Evolutionary conservation across 495 filamentous ascomycete species (phyloP), one percentile per base, ranked within the genome.

Genomic region (Hypoxylon crocopeplum): DNA sequence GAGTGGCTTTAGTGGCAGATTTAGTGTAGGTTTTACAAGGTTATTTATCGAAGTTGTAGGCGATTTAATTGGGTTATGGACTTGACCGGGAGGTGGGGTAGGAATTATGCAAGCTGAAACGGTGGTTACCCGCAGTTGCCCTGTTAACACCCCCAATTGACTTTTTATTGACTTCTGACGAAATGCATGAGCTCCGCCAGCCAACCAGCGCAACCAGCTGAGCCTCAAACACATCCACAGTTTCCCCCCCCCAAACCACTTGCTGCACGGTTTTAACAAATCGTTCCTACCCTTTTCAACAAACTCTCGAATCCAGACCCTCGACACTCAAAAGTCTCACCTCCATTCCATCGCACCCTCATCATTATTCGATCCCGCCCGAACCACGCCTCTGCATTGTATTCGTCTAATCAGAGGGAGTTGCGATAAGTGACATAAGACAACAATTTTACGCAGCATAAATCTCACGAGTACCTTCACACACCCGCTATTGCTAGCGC

Each of bases 161-260:
- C 27, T 39, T 47, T 56, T 37, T 64, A 65, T 68, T 70, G 65
- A 68, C 59, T 48, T 68, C 54, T 66, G 68, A 70, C 64, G 68
- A 70, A 68, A 70, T 70, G 58, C 64, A 60, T 29, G 39, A 50
- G 33, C 54, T 50, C 54, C 29, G 49, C 42, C 34, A 54, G 50
- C 62, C 62, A 68, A 66, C 66, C 58, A 58, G 49, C 44, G 37
- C 38, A 57, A 48, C 33, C 52, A 45, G 36, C 55, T 42, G 46
- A 63, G 42, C 53, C 59, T 57, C 52, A 57, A 48, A 53, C 40
- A 48, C n/a, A 53, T 34, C 59, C 59, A 62, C 59, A 56, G 36
- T 48, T 19, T 32, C 32, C 15, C 3, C 8, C 10, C 49, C 22
- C 33, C 21, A 47, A 56, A 1, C 20, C 33, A 48, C 25, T 38